Evolutionary conservation across 2,329 filamentous ascomycete species (phyloP), one percentile per base, ranked within the genome.

Genomic region (Aspergillus tamarii): DNA sequence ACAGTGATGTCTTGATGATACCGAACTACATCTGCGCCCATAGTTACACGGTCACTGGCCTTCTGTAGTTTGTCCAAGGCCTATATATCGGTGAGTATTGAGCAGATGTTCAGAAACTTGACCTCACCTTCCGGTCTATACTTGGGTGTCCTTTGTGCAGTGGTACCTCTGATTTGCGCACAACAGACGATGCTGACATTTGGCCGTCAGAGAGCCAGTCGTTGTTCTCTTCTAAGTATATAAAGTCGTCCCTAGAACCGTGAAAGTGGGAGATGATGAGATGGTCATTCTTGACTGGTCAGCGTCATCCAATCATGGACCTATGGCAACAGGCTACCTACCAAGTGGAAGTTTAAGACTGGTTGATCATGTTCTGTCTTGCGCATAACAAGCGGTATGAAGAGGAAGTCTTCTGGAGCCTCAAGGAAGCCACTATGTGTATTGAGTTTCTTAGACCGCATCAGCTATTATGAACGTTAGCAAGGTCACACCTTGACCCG

Each of bases 241-340:
- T 84, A 66, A 93, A 90, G 0, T 90, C 92, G 74, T 94, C 88
- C 1, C 84, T 82, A 4, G 86, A 83, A 62, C 89, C 85, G 72
- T 98, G 93, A 80, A 89, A 92, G 76, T 98, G 94, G 0, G 92
- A 94, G 63, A 98, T 89, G 74, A 93, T 92, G 69, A 98, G 90
- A 67, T 91, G 88, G 64, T 98, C 93, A 71, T 93, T 96, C 77
- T 83, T 52, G 9, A 23, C 60, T 36, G 63, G 65, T 50, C 9
- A 34, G 23, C 16, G 8, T 52, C 26, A 34, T 30, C 23, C 30
- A 10, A 21, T 19, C 16, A 28, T 52, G 4, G 14, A 5, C 6
- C 1, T 16, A 4, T 19, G 5, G 4, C 28, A 12, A 4, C 30
- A 30, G 7, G 56, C 6, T 19, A 67, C 70, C 45, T 32, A 83